Percentiles rank a stretch among this genome's conserved stretches.
Conservation (phyloP, 305 asterid genomes). For the Galium porrigens region DNA sequence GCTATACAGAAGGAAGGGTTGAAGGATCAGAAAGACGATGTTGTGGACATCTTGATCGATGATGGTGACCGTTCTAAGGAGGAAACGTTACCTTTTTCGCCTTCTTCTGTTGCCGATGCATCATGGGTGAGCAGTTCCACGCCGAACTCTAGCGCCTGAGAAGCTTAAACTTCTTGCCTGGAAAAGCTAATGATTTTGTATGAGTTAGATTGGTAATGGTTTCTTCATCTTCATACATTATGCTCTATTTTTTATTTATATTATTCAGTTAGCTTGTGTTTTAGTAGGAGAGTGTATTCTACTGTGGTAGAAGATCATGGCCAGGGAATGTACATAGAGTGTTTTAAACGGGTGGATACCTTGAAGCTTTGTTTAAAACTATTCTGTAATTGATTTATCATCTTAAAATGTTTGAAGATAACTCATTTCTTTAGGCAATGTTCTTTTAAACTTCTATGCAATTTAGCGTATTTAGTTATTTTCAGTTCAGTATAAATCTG, state of each 20-base stretch:
- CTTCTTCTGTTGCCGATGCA: constrained; percentile 25
- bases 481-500: too few species aligned
- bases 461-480: too few species aligned
- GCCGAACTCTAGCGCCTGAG: constrained; percentile 35
- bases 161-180: background rate
- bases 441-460: too few species aligned
- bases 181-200: constrained; percentile 4
- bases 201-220: constrained; percentile 5
- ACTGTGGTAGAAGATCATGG: background rate
- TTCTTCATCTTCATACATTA: background rate
- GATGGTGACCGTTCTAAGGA: constrained; percentile 27
- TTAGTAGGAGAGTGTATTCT: background rate
- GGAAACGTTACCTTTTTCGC: constrained; percentile 27
- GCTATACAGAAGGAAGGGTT: constrained; percentile 42
- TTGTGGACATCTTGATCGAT: constrained; percentile 42
- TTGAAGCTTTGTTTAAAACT: background rate
- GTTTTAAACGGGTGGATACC: constrained; percentile 2
- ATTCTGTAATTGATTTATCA: background rate
- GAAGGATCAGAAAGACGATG: constrained; percentile 40
- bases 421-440: too few species aligned
- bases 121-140: constrained; percentile 25
- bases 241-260: constrained; percentile 4
- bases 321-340: constrained; percentile 23
- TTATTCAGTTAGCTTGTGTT: background rate
- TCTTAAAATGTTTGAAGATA: background rate